Evolutionary conservation across 2,329 filamentous ascomycete species (phyloP).

Genomic region (Davidsoniella eucalypti): DNA sequence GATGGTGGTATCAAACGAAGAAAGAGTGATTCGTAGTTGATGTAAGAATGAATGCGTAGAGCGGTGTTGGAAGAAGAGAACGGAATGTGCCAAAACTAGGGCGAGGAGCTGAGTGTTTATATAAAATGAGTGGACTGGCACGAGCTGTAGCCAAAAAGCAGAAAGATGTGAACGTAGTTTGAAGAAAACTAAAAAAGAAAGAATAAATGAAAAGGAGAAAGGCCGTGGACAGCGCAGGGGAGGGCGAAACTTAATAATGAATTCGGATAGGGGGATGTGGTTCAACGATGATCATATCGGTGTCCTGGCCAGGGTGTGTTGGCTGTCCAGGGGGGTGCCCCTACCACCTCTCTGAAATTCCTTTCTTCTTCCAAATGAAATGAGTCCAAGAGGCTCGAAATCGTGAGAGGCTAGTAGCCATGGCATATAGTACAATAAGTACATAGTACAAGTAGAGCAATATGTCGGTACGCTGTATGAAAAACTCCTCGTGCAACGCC

Average conservation of each 20-base stretch:
- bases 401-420: too few species aligned
- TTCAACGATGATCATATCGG: too few species aligned
- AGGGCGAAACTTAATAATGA: slow-evolving; percentile 10
- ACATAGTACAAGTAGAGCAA: too few species aligned
- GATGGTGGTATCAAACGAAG: slow-evolving; percentile 8
- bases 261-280: slow-evolving; percentile 1
- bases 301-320: neutral
- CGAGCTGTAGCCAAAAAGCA: slow-evolving; percentile 1
- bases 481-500: too few species aligned
- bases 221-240: slow-evolving; percentile 8
- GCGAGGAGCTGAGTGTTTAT: slow-evolving; percentile 1
- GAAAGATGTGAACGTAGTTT: neutral
- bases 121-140: slow-evolving; percentile 11
- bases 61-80: slow-evolving; percentile 1
- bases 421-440: too few species aligned
- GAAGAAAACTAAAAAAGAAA: slow-evolving; percentile 1
- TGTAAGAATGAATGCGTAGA: neutral
- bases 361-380: neutral
- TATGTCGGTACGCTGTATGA: too few species aligned
- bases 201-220: slow-evolving; percentile 2
- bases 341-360: too few species aligned
- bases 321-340: neutral
- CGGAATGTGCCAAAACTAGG: neutral
- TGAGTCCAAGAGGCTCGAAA: neutral
- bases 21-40: slow-evolving; percentile 10